Evolutionary conservation across 164 flowering plant species (phyloP), one percentile per base, ranked within the genome.

Genomic region (Cinnamomum chago): DNA sequence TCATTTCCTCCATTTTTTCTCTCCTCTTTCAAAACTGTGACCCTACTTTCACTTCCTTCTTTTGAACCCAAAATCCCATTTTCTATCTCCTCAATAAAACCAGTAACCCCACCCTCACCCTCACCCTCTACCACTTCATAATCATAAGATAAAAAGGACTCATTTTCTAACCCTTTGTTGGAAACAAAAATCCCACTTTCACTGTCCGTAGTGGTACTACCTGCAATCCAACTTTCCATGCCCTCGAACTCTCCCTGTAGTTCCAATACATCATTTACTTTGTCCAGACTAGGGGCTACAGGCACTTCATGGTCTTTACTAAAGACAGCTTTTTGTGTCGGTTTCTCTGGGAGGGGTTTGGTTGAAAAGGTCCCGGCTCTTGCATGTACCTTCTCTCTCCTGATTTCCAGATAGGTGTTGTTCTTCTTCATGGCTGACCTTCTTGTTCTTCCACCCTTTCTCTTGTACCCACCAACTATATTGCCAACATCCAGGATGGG

Each of bases 341-440:
- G 50, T 23, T 50, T 69, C 67, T 74, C 67, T n/a, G 20, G 58
- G 65, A 51, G 28, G 70, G 70, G 69, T 4, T 62, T 76, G 62
- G 70, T 65, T 50, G 75, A 27, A 15, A 58, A 60, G 51, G 33
- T 15, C 10, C 20, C 67, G 7, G 15, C 27, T 7, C 15, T 25
- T 14, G 24, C 67, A 25, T 23, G 66, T 50, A 20, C 24, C 27
- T 72, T 69, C 20, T 51, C 64, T 66, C 18, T 27, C 33, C 30
- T 70, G 47, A 18, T 7, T n/a, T 11, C 58, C 76, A 20, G 64
- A 40, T 22, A 47, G 62, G 18, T 33, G 62, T 3, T 80, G 71
- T 69, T 80, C 70, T 82, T 85, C 78, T 83, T 84, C 80, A 71
- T 80, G 47, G 80, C 75, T 62, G 76, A 65, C 25, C 82, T 58